phyloP scores from a whole-genome alignment of 192 early-diverging fungal genomes.

The Funneliformis mosseae region DNA sequence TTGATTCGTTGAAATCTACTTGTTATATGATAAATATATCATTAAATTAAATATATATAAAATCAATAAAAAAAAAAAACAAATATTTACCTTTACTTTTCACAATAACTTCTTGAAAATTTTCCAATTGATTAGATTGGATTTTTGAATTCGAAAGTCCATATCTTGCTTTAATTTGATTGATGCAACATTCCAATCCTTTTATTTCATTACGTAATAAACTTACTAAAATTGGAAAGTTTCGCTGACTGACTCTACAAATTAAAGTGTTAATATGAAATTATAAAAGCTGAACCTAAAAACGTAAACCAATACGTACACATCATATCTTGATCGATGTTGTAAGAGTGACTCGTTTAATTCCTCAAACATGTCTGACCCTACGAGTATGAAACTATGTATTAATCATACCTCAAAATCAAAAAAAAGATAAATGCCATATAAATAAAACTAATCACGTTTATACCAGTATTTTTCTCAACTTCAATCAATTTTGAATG shows the following conservation, averaged over 20 bases:
- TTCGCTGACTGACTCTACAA: neutral
- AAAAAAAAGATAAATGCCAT: neutral
- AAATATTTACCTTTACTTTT: neutral
- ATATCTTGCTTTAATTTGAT: conserved; percentile 11
- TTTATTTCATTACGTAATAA: conserved; percentile 27
- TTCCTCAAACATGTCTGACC: conserved; percentile 17
- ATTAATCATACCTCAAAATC: neutral
- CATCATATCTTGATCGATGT: conserved; percentile 22
- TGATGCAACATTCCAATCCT: conserved; percentile 20
- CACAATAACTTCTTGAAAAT: neutral
- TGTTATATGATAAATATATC: neutral
- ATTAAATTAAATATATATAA: neutral
- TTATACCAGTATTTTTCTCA: conserved; percentile 19
- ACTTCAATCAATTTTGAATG: neutral
- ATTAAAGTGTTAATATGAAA: neutral
- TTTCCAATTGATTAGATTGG: neutral
- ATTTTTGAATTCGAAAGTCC: neutral
- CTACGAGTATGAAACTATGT: neutral
- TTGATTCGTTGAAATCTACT: neutral
- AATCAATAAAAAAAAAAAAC: too few species aligned
- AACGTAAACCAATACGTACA: neutral
- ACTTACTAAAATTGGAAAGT: neutral
- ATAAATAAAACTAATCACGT: neutral
- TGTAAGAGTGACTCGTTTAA: conserved; percentile 19
- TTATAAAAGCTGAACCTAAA: neutral